These are phyloP conservation scores for Chloranthus sessilifolius DNA, from an alignment of 164 flowering plant genomes.

Conservation along the genomic window DNA sequence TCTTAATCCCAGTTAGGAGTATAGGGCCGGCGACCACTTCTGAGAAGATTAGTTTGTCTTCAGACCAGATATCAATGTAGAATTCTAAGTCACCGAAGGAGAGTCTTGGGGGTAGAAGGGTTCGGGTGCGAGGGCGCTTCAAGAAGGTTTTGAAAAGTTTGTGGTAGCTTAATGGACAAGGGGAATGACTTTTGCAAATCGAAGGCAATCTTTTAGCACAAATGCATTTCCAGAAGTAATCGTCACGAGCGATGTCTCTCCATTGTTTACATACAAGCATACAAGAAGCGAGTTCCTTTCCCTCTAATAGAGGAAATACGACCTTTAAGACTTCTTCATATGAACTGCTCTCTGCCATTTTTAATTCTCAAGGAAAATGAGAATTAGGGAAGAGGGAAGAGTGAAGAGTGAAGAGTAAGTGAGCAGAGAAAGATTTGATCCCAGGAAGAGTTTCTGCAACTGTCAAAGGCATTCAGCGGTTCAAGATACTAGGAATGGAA, in stretches of 20 bases:
- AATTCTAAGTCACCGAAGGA: constrained; percentile 75
- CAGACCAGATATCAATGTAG: constrained; percentile 77
- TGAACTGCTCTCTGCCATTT: constrained; percentile 26
- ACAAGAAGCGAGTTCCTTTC: constrained; percentile 68
- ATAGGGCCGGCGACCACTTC: constrained; percentile 69
- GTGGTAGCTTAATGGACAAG: constrained; percentile 50
- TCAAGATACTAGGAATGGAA: neutral
- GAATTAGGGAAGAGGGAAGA: no score
- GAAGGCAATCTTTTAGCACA: constrained; percentile 96
- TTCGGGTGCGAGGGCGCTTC: constrained; percentile 39
- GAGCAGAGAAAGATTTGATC: neutral
- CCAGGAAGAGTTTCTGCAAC: neutral
- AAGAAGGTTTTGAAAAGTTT: constrained; percentile 57
- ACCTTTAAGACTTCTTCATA: constrained; percentile 57
- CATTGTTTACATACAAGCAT: constrained; percentile 80
- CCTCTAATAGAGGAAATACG: constrained; percentile 78
- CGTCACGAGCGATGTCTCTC: constrained; percentile 71
- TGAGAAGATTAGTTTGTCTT: constrained; percentile 57
- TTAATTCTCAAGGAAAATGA: neutral
- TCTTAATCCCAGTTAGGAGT: constrained; percentile 42
- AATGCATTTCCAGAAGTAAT: constrained; percentile 83
- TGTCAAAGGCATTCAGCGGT: neutral
- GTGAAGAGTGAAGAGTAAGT: no score
- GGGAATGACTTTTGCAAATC: constrained; percentile 50
- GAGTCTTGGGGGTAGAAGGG: constrained; percentile 68